Evolutionary conservation across 2,329 filamentous ascomycete genomes (phyloP).

Genomic region (Exutisphaerella laricina): DNA sequence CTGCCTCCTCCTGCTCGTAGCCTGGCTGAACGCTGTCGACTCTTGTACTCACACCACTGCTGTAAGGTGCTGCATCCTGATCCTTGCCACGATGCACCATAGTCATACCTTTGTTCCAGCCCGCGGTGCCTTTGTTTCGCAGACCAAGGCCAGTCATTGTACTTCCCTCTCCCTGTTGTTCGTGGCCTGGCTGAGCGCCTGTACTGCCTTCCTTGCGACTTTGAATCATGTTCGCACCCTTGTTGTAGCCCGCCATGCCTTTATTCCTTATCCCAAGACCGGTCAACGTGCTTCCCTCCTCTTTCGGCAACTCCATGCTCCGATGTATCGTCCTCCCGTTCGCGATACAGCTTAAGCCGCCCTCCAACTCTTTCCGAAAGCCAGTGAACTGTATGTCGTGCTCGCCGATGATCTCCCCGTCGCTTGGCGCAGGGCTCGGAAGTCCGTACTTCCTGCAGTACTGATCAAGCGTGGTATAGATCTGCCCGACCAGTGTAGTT

Average conservation of each 20-base stretch:
- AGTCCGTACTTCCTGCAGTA: constrained; percentile 66
- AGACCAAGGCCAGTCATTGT: constrained; percentile 46
- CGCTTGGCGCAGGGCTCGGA: constrained; percentile 65
- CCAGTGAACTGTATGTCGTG: constrained; percentile 62
- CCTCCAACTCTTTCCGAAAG: constrained; percentile 61
- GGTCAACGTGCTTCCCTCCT: constrained; percentile 41
- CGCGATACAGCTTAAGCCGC: constrained; percentile 54
- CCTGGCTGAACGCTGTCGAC: constrained; percentile 4
- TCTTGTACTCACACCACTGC: constrained; percentile 3
- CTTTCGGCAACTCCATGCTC: constrained; percentile 46
- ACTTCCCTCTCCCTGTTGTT: constrained; percentile 39
- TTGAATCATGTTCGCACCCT: no score
- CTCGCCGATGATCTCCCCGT: constrained; percentile 62
- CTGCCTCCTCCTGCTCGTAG: constrained; percentile 26
- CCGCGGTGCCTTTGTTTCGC: constrained; percentile 33
- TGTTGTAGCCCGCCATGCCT: constrained; percentile 7
- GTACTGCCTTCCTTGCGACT: no score
- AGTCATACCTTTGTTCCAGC: constrained; percentile 1
- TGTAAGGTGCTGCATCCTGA: constrained; percentile 1
- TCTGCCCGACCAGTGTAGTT: constrained; percentile 68
- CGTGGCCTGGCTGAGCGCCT: no score
- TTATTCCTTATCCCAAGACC: constrained; percentile 44
- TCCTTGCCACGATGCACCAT: constrained; percentile 9
- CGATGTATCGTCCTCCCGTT: constrained; percentile 61
- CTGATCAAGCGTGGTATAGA: constrained; percentile 70